Conservation (phyloP, 2,329 filamentous ascomycete species). For the Ascochyta rabiei region DNA sequence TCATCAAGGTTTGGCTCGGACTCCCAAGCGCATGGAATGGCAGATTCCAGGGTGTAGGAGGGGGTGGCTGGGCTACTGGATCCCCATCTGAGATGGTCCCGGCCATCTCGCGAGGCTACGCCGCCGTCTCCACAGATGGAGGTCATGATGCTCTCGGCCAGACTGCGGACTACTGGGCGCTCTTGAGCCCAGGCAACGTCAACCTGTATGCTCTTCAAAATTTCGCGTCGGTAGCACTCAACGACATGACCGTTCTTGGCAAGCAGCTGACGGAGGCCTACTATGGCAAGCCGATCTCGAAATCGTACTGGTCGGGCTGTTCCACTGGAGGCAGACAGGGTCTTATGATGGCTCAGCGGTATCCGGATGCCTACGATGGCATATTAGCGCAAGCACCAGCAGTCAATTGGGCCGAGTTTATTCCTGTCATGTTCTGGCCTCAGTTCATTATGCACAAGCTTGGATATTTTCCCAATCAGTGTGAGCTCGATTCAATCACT, state of each 20-base stretch:
- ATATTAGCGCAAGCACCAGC: conserved; percentile 39
- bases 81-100: conserved; percentile 17
- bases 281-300: conserved; percentile 37
- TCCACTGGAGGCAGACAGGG: conserved; percentile 44
- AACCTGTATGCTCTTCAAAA: conserved; percentile 36
- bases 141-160: conserved; percentile 18
- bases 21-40: conserved; percentile 28
- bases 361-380: conserved; percentile 37
- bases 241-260: conserved; percentile 29
- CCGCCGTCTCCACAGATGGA: conserved; percentile 30
- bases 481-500: conserved; percentile 33
- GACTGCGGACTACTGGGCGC: conserved; percentile 9
- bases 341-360: conserved; percentile 36
- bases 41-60: conserved; percentile 31
- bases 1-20: conserved; percentile 24
- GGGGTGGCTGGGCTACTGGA: conserved; percentile 33
- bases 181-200: conserved; percentile 26
- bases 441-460: conserved; percentile 26
- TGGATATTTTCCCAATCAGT: conserved; percentile 16
- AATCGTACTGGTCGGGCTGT: conserved; percentile 45
- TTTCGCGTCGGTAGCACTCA: conserved; percentile 39
- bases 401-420: conserved; percentile 22
- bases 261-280: conserved; percentile 22
- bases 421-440: conserved; percentile 19
- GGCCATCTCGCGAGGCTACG: conserved; percentile 29